phyloP scores from a whole-genome alignment of 257 asterid species.

The Mitragyna speciosa region DNA sequence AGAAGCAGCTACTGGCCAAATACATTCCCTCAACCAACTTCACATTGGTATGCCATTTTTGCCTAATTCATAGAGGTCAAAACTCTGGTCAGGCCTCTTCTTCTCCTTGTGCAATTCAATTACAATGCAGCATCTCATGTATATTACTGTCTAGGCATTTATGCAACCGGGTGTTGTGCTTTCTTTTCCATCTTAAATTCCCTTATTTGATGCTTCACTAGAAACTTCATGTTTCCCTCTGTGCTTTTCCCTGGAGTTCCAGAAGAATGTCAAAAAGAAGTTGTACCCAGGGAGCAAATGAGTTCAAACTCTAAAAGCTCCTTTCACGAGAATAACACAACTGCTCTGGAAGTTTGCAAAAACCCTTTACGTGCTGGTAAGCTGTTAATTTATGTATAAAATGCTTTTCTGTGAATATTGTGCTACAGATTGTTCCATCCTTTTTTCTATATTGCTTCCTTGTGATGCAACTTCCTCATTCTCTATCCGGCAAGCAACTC shows the following conservation, averaged over 20 bases:
- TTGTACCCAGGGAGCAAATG: conserved; percentile 31
- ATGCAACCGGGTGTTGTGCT: neutral
- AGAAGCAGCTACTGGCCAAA: too few relatives aligned
- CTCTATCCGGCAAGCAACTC: conserved; percentile 4
- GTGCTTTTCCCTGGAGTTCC: neutral
- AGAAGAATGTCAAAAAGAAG: conserved; percentile 31
- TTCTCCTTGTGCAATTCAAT: conserved; percentile 10
- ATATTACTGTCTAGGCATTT: neutral
- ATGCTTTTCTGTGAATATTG: neutral
- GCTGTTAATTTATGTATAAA: conserved; percentile 27
- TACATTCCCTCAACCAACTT: too few relatives aligned
- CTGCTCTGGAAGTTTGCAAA: conserved; percentile 28
- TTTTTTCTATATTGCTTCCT: neutral
- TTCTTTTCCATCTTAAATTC: conserved; percentile 11
- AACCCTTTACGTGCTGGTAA: conserved; percentile 77
- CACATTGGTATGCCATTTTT: neutral
- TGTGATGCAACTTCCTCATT: conserved; percentile 7
- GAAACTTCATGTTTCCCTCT: conserved; percentile 10
- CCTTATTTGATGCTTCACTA: conserved; percentile 18
- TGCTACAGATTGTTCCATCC: neutral
- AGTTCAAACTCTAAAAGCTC: conserved; percentile 33
- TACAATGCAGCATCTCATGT: neutral
- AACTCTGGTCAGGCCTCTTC: conserved; percentile 14
- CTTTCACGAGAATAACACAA: conserved; percentile 25
- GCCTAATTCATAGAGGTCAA: conserved; percentile 20